phyloP scores from a whole-genome alignment of 129 eudicot genomes.

The Centella asiatica region DNA sequence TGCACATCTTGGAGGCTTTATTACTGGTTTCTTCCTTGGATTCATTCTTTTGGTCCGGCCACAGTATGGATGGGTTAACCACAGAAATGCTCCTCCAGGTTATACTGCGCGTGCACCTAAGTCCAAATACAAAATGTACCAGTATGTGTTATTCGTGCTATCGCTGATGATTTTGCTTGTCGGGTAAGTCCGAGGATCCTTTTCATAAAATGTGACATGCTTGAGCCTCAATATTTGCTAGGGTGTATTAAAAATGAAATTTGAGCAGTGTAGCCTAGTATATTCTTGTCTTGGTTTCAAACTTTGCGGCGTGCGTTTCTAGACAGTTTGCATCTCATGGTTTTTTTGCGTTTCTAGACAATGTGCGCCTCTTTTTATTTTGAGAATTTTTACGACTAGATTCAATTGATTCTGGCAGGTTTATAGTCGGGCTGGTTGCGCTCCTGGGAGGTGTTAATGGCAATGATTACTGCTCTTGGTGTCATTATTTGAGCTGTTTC shows the following conservation, averaged over 20 bases:
- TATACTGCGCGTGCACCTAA: conserved; percentile 18
- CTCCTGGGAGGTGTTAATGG: conserved; percentile 4
- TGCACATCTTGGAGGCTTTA: conserved; percentile 85
- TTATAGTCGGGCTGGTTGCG: background rate
- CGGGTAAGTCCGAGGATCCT: conserved; percentile 37
- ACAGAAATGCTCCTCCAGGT: conserved; percentile 39
- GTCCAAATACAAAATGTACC: conserved; percentile 68
- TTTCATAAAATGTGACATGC: conserved; percentile 1
- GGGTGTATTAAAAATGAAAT: too few species aligned
- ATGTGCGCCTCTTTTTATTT: too few species aligned
- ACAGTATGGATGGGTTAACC: conserved; percentile 55
- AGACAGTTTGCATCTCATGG: too few species aligned
- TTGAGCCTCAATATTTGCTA: too few species aligned
- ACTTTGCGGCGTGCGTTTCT: too few species aligned
- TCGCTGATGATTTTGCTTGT: conserved; percentile 25
- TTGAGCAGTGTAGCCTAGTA: too few species aligned
- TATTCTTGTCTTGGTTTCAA: too few species aligned
- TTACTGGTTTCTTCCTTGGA: conserved; percentile 71
- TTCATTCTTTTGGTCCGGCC: conserved; percentile 60
- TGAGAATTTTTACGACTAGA: background rate
- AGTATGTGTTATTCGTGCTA: conserved; percentile 32
- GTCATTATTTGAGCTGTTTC: conserved; percentile 12
- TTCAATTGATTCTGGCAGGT: background rate
- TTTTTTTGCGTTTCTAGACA: too few species aligned
- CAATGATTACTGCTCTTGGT: conserved; percentile 9